These are phyloP conservation scores for Pseudogymnoascus sp. DNA, from an alignment of 2,329 filamentous ascomycete genomes.

Conservation along the genomic window DNA sequence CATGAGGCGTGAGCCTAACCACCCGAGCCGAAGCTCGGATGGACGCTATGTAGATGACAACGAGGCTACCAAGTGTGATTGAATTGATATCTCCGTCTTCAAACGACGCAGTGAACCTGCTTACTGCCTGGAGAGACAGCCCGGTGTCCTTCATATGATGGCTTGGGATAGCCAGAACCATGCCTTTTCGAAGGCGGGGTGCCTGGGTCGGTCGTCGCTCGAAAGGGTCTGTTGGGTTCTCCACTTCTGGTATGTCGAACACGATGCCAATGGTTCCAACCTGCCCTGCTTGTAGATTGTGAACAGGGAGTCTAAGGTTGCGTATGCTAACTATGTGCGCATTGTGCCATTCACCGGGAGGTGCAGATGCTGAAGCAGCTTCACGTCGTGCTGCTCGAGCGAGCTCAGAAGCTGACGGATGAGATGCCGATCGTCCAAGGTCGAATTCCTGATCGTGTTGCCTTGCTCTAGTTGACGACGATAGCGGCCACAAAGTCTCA, in stretches of 20 bases:
- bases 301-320: conserved; percentile 77
- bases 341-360: conserved; percentile 65
- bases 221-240: conserved; percentile 25
- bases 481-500: not conserved
- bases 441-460: conserved; percentile 24
- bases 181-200: conserved; percentile 62
- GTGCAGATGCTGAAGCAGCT: conserved; percentile 39
- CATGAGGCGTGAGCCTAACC: conserved; percentile 38
- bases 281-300: conserved; percentile 67
- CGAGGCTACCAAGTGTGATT: conserved; percentile 58
- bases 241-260: conserved; percentile 38
- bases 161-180: conserved; percentile 64
- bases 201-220: conserved; percentile 27
- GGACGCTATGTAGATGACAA: conserved; percentile 82
- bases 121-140: conserved; percentile 54
- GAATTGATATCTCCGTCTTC: conserved; percentile 52
- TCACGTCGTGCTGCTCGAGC: conserved; percentile 42
- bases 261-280: conserved; percentile 82
- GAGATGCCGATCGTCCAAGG: conserved; percentile 35
- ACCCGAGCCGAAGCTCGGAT: conserved; percentile 76
- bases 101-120: conserved; percentile 65
- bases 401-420: conserved; percentile 46
- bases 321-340: conserved; percentile 80
- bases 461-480: not conserved
- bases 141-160: conserved; percentile 49